Conservation (phyloP, 768 basidiomycete species). For the Lactarius akahatsu region DNA sequence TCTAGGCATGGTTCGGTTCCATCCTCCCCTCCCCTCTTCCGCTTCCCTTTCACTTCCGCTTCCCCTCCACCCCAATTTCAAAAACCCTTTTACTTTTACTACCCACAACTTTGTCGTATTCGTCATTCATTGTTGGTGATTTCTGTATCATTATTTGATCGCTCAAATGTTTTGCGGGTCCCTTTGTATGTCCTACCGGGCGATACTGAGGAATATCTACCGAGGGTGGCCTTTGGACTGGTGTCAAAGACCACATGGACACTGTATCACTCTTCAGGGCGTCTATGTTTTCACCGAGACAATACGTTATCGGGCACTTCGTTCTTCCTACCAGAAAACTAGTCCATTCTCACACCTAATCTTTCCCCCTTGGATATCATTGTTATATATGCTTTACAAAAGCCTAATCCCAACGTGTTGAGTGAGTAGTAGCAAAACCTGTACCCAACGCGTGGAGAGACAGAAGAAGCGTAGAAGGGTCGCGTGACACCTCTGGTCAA, state of each 20-base stretch:
- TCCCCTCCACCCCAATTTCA: neutral
- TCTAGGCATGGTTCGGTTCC: conserved; percentile 4
- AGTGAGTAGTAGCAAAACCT: conserved; percentile 10
- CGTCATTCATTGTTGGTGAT: conserved; percentile 22
- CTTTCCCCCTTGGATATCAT: conserved; percentile 23
- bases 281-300: conserved; percentile 21
- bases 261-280: conserved; percentile 27
- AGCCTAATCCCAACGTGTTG: conserved; percentile 25
- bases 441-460: neutral
- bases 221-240: conserved; percentile 24
- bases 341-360: conserved; percentile 24
- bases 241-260: conserved; percentile 27
- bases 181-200: conserved; percentile 22
- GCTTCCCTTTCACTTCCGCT: neutral
- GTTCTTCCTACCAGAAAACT: conserved; percentile 17
- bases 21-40: neutral
- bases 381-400: conserved; percentile 27
- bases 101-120: conserved; percentile 16
- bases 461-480: neutral
- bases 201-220: conserved; percentile 16
- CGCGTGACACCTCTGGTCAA: conserved; percentile 23
- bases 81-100: conserved; percentile 7
- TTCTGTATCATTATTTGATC: conserved; percentile 30
- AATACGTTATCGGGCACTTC: conserved; percentile 26
- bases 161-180: conserved; percentile 25